Evolutionary conservation across 139 green algal genomes (phyloP).

Genomic region (Deuterostichococcus epilithicus): DNA sequence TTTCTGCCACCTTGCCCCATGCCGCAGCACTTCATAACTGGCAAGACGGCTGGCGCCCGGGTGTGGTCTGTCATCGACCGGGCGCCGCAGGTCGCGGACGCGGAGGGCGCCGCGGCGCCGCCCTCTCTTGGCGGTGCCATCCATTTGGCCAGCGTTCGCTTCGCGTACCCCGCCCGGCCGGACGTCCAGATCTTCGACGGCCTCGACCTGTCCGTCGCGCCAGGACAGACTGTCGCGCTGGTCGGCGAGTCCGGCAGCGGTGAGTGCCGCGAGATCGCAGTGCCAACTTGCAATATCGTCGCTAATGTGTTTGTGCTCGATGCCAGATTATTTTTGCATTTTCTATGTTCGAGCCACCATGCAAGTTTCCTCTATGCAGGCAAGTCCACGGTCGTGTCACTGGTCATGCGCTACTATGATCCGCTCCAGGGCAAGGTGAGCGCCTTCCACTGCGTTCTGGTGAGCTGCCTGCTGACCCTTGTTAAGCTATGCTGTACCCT

Average conservation of each 20-base stretch:
- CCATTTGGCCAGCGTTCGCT: background rate
- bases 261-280: too few species aligned
- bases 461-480: too few species aligned
- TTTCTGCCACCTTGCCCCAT: conserved; percentile 11
- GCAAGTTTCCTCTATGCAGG: too few species aligned
- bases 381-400: conserved; percentile 85
- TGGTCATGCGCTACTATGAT: conserved; percentile 94
- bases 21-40: conserved; percentile 49
- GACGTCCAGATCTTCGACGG: conserved; percentile 58
- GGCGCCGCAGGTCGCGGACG: conserved; percentile 8
- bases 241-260: conserved; percentile 76
- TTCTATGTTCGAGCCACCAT: too few species aligned
- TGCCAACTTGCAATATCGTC: too few species aligned
- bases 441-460: background rate
- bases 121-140: background rate
- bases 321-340: too few species aligned
- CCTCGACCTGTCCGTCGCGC: conserved; percentile 56
- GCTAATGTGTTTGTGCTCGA: too few species aligned
- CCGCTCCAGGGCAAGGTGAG: conserved; percentile 34
- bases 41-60: conserved; percentile 38
- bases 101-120: background rate
- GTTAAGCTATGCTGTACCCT: too few species aligned
- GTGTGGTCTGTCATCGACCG: conserved; percentile 68
- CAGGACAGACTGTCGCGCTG: conserved; percentile 85
- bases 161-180: conserved; percentile 74